Evolutionary conservation across 441 rosid genomes (phyloP).

Genomic region (Gossypium davidsonii): DNA sequence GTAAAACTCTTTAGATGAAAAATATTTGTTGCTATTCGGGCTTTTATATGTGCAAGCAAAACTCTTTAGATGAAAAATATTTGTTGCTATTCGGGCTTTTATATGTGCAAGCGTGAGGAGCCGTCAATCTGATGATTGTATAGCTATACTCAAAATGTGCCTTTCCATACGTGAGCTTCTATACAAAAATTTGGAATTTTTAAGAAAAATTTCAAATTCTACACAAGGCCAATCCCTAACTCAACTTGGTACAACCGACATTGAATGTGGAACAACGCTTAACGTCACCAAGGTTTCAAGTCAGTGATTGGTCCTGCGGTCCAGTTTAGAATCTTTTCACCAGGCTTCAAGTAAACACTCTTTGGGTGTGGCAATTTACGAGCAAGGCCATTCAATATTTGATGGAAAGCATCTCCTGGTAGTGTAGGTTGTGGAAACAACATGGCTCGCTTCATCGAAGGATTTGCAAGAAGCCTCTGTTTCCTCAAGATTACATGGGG

Average conservation of each 20-base stretch:
- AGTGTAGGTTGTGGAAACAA: constrained; percentile 83
- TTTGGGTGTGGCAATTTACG: constrained; percentile 64
- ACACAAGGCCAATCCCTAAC: not conserved
- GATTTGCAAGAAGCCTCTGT: constrained; percentile 83
- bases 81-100: too few species aligned
- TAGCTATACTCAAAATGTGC: not conserved
- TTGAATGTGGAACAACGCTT: not conserved
- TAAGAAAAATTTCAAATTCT: not conserved
- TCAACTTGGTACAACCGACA: not conserved
- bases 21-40: too few species aligned
- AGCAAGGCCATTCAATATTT: constrained; percentile 76
- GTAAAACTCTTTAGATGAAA: too few species aligned
- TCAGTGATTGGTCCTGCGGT: constrained; percentile 76
- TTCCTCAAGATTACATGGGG: constrained; percentile 64
- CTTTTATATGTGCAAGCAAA: too few species aligned
- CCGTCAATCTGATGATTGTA: too few species aligned
- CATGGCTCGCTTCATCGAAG: constrained; percentile 86
- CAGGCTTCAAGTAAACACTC: constrained; percentile 41
- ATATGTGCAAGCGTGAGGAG: too few species aligned
- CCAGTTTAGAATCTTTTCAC: constrained; percentile 63
- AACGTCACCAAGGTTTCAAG: constrained; percentile 69
- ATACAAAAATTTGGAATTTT: not conserved
- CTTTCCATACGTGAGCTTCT: not conserved
- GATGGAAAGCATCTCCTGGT: constrained; percentile 87
- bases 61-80: too few species aligned